Base-by-base conservation (phyloP, 306 rosid genomes). In the Quercus aquifolioides region DNA sequence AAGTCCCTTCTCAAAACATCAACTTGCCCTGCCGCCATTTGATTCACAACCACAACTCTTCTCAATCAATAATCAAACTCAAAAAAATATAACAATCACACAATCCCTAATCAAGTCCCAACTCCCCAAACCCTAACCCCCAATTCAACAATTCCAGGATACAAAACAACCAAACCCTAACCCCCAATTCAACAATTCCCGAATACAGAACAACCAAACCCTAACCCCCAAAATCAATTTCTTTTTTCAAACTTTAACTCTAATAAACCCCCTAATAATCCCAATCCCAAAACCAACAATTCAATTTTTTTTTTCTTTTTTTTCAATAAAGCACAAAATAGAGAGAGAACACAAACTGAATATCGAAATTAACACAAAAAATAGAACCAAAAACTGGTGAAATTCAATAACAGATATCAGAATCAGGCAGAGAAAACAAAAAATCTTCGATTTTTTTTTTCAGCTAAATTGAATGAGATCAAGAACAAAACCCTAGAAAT, bases 1-100 rank as follows among this genome's bases (percentile, higher is more conserved):
- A 80, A 85, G 11, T 85, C 90, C 71, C 86, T 84, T 26, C 86
- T 89, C 76, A 88, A 79, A 85, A 86, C 87, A 84, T 85, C 81
- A 25, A 82, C 85, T 72, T 81, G 72, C 78, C 96, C 91, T 91
- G 97, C 87, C 87, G 92, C 94, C 97, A 91, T 92, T 75, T 77
- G 89, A 89, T 89, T 85, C 63, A 85, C 87, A 88, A 89, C 82
- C 87, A 89, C 85, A 88, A 82, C 65, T 79, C 88, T 84, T 82
- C 89, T 65, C 74, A 83, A 86, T 91, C 76, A 87, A 82, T 51
- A 85, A 84, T 73, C 80, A 87, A 70, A 43, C 86, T 82, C 71
- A 56, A 77, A 73, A 56, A 73, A 25, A 74, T 3, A 41, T 54
- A 80, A 58, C 78, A 84, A 76, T 65, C 75, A 79, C 76, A 33